Conservation (phyloP, 2,329 filamentous ascomycete species). For the Pseudogymnoascus sp. region DNA sequence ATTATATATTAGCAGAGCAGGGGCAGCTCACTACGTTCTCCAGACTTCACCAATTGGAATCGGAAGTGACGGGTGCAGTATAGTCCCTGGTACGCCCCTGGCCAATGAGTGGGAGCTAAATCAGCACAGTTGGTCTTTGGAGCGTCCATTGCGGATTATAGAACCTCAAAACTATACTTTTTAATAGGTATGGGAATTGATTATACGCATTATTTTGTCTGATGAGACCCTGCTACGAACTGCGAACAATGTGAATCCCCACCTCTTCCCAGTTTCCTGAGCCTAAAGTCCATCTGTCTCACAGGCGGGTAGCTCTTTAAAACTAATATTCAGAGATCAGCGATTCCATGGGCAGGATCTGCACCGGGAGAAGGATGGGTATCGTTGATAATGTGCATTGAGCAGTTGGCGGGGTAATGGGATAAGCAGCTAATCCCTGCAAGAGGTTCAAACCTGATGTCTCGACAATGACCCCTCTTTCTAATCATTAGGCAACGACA, state of each 20-base stretch:
- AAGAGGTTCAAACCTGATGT: background rate
- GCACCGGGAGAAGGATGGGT: background rate
- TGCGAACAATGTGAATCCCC: too few species aligned
- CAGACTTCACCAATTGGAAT: background rate
- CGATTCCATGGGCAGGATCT: background rate
- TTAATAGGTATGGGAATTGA: background rate
- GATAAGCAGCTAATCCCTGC: background rate
- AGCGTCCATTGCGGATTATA: background rate
- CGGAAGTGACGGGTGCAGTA: background rate
- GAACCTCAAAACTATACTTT: background rate
- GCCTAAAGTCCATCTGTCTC: too few species aligned
- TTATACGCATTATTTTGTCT: too few species aligned
- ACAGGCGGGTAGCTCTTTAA: too few species aligned
- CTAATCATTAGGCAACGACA: background rate
- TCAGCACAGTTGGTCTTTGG: background rate
- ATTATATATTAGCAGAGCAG: background rate
- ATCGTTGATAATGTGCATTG: background rate
- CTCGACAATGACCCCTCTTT: background rate
- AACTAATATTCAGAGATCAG: background rate
- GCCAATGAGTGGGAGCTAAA: background rate
- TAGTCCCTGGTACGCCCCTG: background rate
- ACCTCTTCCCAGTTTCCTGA: too few species aligned
- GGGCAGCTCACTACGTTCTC: background rate
- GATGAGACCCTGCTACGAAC: too few species aligned
- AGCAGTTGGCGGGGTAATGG: too few species aligned